Percentiles rank a stretch among this genome's conserved stretches.
phyloP scores from a whole-genome alignment of 2,329 filamentous ascomycete genomes.

The Sclerotinia trifoliorum region DNA sequence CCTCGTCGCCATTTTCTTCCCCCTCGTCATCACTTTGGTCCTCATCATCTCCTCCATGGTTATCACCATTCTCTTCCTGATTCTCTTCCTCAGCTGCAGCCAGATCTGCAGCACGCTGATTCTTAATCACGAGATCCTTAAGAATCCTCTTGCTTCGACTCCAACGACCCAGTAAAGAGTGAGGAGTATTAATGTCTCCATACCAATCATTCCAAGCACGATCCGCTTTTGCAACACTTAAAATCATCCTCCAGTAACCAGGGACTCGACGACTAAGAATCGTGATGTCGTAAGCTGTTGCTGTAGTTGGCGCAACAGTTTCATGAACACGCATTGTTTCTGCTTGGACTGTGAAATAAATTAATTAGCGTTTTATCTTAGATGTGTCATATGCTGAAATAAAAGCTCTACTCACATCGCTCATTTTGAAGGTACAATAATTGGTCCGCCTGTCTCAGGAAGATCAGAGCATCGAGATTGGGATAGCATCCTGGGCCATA shows the following conservation, averaged over 20 bases:
- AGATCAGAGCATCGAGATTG: background rate
- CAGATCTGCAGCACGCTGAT: background rate
- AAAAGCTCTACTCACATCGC: background rate
- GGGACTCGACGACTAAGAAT: background rate
- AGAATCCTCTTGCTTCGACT: background rate
- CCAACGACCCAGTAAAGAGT: background rate
- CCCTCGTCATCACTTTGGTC: background rate
- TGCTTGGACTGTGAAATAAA: background rate
- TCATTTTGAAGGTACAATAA: background rate
- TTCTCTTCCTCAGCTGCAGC: background rate
- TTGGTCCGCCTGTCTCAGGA: background rate
- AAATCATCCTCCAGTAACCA: background rate
- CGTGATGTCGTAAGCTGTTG: background rate
- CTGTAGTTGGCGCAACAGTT: background rate
- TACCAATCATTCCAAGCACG: background rate
- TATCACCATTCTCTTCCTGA: background rate
- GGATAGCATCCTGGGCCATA: background rate
- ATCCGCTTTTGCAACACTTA: background rate
- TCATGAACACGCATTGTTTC: background rate
- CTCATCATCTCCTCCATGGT: background rate
- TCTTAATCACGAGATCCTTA: background rate
- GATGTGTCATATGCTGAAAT: background rate
- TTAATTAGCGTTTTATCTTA: background rate
- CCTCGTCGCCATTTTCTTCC: background rate
- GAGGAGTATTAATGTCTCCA: background rate